Evolutionary conservation across 2,329 filamentous ascomycete species (phyloP).

Genomic region (Blastomyces silverae): DNA sequence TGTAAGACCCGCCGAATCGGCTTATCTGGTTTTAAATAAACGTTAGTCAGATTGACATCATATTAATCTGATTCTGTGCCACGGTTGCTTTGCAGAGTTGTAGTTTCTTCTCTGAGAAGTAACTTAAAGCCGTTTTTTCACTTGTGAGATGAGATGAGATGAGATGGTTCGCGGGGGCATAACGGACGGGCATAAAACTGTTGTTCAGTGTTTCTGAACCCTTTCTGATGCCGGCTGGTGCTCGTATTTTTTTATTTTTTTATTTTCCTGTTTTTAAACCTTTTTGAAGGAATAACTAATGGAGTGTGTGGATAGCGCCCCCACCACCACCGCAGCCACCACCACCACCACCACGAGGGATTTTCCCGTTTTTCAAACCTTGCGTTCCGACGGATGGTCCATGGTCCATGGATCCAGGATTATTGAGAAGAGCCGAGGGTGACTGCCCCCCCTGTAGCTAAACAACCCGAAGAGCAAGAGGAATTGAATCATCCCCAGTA

Average conservation of each 20-base stretch:
- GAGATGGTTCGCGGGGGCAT: no score
- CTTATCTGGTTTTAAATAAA: neutral
- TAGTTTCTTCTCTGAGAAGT: no score
- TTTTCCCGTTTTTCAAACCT: no score
- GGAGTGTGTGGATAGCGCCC: no score
- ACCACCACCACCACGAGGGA: no score
- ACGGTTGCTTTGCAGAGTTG: conserved; percentile 8
- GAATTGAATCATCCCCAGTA: neutral
- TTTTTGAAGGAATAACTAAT: neutral
- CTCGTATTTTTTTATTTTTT: neutral
- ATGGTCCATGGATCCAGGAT: no score
- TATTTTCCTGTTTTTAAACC: neutral
- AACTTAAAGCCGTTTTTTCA: no score
- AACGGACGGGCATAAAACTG: no score
- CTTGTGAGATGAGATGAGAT: no score
- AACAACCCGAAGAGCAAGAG: neutral
- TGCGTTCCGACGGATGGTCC: no score
- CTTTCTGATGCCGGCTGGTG: neutral
- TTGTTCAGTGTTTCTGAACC: neutral
- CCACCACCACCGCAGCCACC: no score
- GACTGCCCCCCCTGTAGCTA: neutral
- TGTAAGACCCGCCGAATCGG: neutral
- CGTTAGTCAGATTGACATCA: neutral
- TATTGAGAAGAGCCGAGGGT: neutral
- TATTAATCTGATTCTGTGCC: neutral